Evolutionary conservation across 495 filamentous ascomycete species (phyloP).

Genomic region (Daldinia bambusicola): DNA sequence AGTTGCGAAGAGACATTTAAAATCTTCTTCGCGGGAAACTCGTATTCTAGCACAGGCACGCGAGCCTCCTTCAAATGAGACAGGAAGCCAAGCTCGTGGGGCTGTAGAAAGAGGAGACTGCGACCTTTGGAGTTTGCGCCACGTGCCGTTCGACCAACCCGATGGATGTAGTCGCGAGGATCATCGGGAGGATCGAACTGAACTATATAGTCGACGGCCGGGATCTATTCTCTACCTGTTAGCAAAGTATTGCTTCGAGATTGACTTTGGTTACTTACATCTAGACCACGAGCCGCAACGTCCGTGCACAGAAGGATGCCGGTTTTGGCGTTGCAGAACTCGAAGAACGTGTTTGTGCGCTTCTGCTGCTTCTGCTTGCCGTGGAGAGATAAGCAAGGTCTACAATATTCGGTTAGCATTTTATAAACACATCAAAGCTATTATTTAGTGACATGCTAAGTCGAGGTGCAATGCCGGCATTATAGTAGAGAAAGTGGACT

Average conservation of each 20-base stretch:
- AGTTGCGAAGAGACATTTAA: slow-evolving; percentile 94
- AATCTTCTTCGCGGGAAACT: slow-evolving; percentile 91
- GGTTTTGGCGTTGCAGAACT: slow-evolving; percentile 93
- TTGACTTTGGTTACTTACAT: slow-evolving; percentile 63
- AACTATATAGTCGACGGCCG: slow-evolving; percentile 92
- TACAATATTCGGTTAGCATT: slow-evolving; percentile 47
- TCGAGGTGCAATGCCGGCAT: too few relatives aligned
- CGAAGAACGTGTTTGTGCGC: slow-evolving; percentile 97
- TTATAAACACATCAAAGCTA: slow-evolving; percentile 20
- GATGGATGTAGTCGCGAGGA: slow-evolving; percentile 93
- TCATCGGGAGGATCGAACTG: slow-evolving; percentile 96
- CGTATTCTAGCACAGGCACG: slow-evolving; percentile 94
- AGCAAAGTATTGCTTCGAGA: slow-evolving; percentile 1
- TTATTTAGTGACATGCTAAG: too few relatives aligned
- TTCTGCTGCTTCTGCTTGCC: slow-evolving; percentile 98
- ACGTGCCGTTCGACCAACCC: slow-evolving; percentile 93
- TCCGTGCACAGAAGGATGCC: slow-evolving; percentile 96
- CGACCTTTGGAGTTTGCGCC: slow-evolving; percentile 84
- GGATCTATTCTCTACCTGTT: slow-evolving; percentile 69
- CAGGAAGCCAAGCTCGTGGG: slow-evolving; percentile 90
- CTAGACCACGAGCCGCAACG: slow-evolving; percentile 91
- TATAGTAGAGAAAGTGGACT: slow-evolving; percentile 53
- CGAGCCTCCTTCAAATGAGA: slow-evolving; percentile 90
- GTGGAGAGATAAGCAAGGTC: slow-evolving; percentile 58
- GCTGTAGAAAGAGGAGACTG: slow-evolving; percentile 91